Evolutionary conservation across 2,329 filamentous ascomycete species (phyloP).

Genomic region (Epichloe aotearoae): DNA sequence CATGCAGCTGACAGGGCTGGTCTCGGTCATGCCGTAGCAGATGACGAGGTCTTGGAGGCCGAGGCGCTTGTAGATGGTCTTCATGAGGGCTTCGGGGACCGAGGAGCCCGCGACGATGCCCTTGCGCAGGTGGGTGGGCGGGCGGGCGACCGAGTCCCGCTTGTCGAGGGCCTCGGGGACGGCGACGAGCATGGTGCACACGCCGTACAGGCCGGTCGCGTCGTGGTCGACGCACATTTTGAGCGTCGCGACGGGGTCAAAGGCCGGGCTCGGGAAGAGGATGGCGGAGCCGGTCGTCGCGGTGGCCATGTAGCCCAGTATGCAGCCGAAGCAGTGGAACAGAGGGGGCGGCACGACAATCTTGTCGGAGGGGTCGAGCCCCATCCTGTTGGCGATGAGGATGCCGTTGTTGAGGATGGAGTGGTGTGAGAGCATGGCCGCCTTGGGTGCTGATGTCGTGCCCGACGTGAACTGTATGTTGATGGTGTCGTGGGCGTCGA

Average conservation of each 20-base stretch:
- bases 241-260: constrained; percentile 65
- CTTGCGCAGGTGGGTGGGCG: constrained; percentile 46
- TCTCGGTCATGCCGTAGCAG: constrained; percentile 96
- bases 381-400: constrained; percentile 76
- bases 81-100: constrained; percentile 76
- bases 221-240: constrained; percentile 37
- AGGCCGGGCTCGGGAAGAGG: constrained; percentile 75
- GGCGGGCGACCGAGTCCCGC: constrained; percentile 14
- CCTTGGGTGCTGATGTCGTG: constrained; percentile 85
- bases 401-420: constrained; percentile 88
- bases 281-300: constrained; percentile 68
- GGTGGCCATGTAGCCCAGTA: constrained; percentile 93
- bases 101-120: constrained; percentile 81
- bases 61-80: constrained; percentile 55
- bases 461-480: constrained; percentile 97
- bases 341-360: constrained; percentile 83
- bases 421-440: constrained; percentile 73
- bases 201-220: constrained; percentile 65
- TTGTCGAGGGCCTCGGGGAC: constrained; percentile 62
- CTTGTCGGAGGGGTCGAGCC: constrained; percentile 57
- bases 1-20: constrained; percentile 66
- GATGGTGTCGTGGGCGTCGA: constrained; percentile 55
- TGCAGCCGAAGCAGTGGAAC: constrained; percentile 82
- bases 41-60: constrained; percentile 78
- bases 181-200: constrained; percentile 88